Base-by-base conservation (phyloP, 129 eudicot genomes). In the Oenanthe sinensis region DNA sequence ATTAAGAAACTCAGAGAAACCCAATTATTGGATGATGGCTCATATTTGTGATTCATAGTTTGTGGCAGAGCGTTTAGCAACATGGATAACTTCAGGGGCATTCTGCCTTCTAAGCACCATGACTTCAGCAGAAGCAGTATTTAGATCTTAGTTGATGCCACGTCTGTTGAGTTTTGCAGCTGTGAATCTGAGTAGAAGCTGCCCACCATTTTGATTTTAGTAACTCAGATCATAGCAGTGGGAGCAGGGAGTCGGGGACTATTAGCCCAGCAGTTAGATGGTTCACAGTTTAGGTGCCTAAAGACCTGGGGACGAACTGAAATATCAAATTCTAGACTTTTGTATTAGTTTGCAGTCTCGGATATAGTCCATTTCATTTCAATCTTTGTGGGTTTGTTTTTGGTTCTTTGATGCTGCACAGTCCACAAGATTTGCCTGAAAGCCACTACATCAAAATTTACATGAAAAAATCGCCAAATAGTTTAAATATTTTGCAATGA, bases 1-100 rank as follows among this genome's bases (percentile, higher is more conserved):
- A 28, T 48, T 12, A 77, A 86, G n/a, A 81, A 86, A 71, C 28
- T 89, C 33, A 77, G 70, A 15, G 63, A 82, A 8, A 84, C 81
- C 76, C 73, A 89, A 85, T 45, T 86, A 77, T 70, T 89, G 88
- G 93, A 86, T 81, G 85, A 89, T 89, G 93, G 90, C 93, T 3
- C 72, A 85, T 76, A 84, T 88, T 14, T 86, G 19, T 15, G n/a
- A n/a, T n/a, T n/a, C n/a, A n/a, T n/a, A n/a, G n/a, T n/a, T n/a
- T n/a, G 93, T 89, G 47, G 81, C 79, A 0, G 93, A 86, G 6
- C 77, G 93, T 6, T 79, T 86, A 0, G 87, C 89, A 22, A 88
- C 90, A 0, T 89, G 93, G 24, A 83, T 89, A 10, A 87, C 90
- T 71, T 85, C 89, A 0, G 93, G 93, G 63, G 87, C 86, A 1